These are phyloP conservation scores for Wickerhamiella australiensis DNA, from an alignment of 805 yeast species.

Conservation along the genomic window DNA sequence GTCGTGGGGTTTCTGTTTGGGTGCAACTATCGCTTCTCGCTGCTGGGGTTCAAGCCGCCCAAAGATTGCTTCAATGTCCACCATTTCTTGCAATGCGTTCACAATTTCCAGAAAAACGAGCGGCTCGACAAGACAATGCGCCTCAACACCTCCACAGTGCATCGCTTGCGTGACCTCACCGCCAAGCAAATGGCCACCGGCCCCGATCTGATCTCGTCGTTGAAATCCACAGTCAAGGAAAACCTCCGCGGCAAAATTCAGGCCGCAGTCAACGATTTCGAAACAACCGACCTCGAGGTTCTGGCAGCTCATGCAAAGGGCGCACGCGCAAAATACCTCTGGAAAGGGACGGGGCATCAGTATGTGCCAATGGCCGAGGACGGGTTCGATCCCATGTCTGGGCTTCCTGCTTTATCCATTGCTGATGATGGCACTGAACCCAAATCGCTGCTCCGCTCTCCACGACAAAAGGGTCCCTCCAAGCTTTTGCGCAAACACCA, in stretches of 20 bases:
- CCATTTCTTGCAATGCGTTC: constrained; percentile 52
- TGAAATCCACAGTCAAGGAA: constrained; percentile 64
- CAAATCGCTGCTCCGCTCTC: constrained; percentile 4
- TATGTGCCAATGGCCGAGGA: constrained; percentile 2
- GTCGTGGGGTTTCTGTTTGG: constrained; percentile 66
- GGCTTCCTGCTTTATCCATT: constrained; percentile 11
- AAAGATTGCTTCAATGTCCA: constrained; percentile 78
- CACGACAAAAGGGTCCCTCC: constrained; percentile 4
- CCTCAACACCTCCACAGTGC: constrained; percentile 46
- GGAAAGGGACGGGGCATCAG: constrained; percentile 20
- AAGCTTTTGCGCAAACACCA: constrained; percentile 6
- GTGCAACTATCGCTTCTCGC: constrained; percentile 51
- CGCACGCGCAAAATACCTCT: constrained; percentile 20
- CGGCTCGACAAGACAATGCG: constrained; percentile 40
- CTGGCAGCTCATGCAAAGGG: constrained; percentile 20
- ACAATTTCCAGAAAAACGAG: constrained; percentile 65
- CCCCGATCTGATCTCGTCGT: constrained; percentile 34
- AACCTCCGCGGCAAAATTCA: constrained; percentile 22
- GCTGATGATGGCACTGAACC: constrained; percentile 9
- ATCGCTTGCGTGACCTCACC: constrained; percentile 37
- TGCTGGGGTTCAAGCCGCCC: constrained; percentile 44
- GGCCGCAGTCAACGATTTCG: constrained; percentile 19
- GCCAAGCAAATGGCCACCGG: constrained; percentile 28
- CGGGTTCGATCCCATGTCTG: constrained; percentile 3
- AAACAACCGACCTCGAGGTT: constrained; percentile 19